Conservation (phyloP, 163 green algal species). For the Scenedesmus sp. region DNA sequence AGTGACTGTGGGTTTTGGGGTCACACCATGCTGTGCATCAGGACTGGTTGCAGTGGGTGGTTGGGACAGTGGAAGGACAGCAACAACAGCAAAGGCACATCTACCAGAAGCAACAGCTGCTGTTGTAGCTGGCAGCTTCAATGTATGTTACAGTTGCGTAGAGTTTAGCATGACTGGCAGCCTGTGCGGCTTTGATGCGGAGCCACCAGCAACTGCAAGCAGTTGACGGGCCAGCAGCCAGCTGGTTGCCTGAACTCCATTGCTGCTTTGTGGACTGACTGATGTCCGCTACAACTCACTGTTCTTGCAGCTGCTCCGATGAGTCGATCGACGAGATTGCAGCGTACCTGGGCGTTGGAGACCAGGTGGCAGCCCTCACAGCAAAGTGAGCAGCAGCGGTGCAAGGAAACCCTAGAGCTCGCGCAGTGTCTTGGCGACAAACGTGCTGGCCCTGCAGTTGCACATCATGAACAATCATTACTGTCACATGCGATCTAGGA, state of each 20-base stretch:
- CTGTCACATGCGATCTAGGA: too few relatives aligned
- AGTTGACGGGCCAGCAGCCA: neutral
- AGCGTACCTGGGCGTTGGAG: conserved; percentile 89
- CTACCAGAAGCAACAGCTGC: neutral
- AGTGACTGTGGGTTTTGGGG: conserved; percentile 37
- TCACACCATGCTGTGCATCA: neutral
- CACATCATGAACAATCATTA: too few relatives aligned
- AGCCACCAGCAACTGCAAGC: neutral
- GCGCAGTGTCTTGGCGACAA: too few relatives aligned
- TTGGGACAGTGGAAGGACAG: too few relatives aligned
- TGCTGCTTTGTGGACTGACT: neutral
- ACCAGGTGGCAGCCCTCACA: conserved; percentile 89
- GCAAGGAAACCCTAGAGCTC: neutral
- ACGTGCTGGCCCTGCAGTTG: too few relatives aligned
- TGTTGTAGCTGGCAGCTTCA: neutral
- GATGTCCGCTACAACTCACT: neutral
- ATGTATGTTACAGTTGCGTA: neutral
- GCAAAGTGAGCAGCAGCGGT: conserved; percentile 59
- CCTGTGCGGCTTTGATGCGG: neutral
- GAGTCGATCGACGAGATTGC: conserved; percentile 99
- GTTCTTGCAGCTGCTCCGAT: conserved; percentile 84
- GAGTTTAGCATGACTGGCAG: neutral
- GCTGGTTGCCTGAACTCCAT: neutral
- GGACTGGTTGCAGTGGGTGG: neutral
- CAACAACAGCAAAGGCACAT: neutral